Conservation (phyloP, 345 rosid genomes). For the Carallia brachiata region DNA sequence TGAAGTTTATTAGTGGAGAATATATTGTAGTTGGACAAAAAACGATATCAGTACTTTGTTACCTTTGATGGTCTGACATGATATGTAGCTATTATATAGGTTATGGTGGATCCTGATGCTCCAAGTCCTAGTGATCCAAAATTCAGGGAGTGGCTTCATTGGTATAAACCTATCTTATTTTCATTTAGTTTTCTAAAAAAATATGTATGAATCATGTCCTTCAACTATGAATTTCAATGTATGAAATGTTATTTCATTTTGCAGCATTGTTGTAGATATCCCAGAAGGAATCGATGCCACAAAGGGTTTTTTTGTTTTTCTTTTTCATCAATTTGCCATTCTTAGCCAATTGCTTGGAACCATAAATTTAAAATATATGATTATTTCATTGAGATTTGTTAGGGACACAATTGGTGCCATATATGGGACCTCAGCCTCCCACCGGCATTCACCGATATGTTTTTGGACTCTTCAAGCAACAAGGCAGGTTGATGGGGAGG, state of each 20-base stretch:
- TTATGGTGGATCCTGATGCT: constrained; percentile 40
- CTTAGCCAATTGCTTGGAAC: not conserved
- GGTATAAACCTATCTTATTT: constrained; percentile 9
- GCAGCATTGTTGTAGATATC: constrained; percentile 44
- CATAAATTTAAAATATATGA: not conserved
- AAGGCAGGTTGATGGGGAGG: constrained; percentile 17
- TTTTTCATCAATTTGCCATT: too few species aligned
- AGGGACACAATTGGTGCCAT: constrained; percentile 38
- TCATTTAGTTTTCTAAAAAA: too few species aligned
- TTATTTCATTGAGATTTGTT: not conserved
- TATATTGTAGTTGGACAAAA: not conserved
- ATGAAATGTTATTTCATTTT: not conserved
- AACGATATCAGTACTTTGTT: not conserved
- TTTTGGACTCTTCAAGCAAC: constrained; percentile 38
- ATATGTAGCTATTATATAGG: constrained; percentile 10
- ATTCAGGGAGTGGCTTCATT: constrained; percentile 32
- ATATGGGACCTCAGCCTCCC: constrained; percentile 42
- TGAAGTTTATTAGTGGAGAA: too few species aligned
- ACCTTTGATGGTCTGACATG: not conserved
- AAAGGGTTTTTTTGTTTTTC: constrained; percentile 22
- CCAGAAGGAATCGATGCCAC: constrained; percentile 37
- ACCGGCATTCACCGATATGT: constrained; percentile 44
- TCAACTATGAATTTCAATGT: not conserved
- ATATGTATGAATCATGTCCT: too few species aligned
- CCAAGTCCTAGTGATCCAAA: constrained; percentile 39